Evolutionary conservation across 129 eudicot genomes (phyloP).

Genomic region (Chrysanthemum makinoi): DNA sequence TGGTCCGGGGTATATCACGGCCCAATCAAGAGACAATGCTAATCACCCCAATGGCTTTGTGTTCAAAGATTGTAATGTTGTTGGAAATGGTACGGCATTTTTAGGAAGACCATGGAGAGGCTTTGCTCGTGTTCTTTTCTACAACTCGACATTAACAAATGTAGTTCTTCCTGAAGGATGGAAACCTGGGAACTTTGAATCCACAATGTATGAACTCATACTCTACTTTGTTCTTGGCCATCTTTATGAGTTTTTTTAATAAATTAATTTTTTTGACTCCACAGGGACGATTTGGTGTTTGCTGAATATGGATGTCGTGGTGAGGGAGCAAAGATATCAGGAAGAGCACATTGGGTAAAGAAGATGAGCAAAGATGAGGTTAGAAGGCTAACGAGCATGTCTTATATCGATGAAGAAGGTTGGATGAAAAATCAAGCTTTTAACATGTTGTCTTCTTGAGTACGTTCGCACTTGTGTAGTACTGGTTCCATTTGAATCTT

Average conservation of each 20-base stretch:
- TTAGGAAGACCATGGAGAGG: slow-evolving; percentile 79
- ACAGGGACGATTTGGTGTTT: slow-evolving; percentile 26
- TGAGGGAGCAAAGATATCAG: slow-evolving; percentile 37
- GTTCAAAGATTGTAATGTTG: slow-evolving; percentile 50
- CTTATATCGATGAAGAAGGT: slow-evolving; percentile 57
- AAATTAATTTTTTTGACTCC: background rate
- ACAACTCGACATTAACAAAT: slow-evolving; percentile 34
- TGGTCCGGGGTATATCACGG: slow-evolving; percentile 62
- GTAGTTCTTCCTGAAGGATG: slow-evolving; percentile 65
- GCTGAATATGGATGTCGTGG: slow-evolving; percentile 57
- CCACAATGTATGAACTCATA: slow-evolving; percentile 17
- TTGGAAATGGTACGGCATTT: slow-evolving; percentile 51
- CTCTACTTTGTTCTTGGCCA: background rate
- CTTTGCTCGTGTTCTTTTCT: slow-evolving; percentile 68
- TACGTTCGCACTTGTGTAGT: background rate
- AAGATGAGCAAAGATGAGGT: slow-evolving; percentile 33
- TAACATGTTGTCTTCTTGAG: slow-evolving; percentile 29
- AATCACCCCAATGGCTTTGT: slow-evolving; percentile 55
- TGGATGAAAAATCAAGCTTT: slow-evolving; percentile 53
- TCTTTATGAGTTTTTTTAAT: background rate
- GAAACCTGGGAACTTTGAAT: slow-evolving; percentile 28
- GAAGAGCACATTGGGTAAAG: slow-evolving; percentile 54
- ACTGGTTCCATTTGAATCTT: background rate
- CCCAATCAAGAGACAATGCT: slow-evolving; percentile 47
- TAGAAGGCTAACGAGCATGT: slow-evolving; percentile 33